Evolutionary conservation across 179 eudicot species (phyloP).

Genomic region (Carnegiea gigantea): DNA sequence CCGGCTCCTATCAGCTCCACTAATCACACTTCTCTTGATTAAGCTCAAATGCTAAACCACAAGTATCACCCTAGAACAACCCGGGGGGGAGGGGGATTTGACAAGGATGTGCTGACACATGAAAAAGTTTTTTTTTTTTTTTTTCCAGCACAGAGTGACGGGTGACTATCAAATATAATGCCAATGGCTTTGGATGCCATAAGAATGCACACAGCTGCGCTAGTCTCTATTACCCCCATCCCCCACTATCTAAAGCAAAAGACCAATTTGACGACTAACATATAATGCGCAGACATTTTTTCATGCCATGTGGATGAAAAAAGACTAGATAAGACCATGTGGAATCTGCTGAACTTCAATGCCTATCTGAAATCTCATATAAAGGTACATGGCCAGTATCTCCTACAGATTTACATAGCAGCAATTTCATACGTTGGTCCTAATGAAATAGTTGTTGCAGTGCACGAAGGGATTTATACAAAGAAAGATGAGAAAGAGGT

Average conservation of each 20-base stretch:
- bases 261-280: background rate
- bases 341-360: slow-evolving; percentile 81
- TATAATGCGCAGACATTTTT: slow-evolving; percentile 54
- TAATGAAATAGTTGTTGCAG: slow-evolving; percentile 38
- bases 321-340: slow-evolving; percentile 76
- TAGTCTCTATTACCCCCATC: background rate
- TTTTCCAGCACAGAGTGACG: background rate
- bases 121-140: background rate
- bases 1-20: background rate
- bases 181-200: background rate
- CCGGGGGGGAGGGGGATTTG: too few relatives aligned
- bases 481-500: slow-evolving; percentile 73
- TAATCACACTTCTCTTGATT: background rate
- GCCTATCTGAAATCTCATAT: slow-evolving; percentile 73
- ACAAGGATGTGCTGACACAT: background rate
- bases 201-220: background rate
- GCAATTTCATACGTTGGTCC: background rate
- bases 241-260: background rate
- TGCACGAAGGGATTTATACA: slow-evolving; percentile 80
- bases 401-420: background rate
- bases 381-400: slow-evolving; percentile 51
- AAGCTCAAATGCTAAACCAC: too few relatives aligned
- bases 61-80: background rate
- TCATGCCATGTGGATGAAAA: slow-evolving; percentile 69
- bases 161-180: background rate